phyloP scores from a whole-genome alignment of 768 basidiomycete species.

The Tricholoma hemisulphureum region DNA sequence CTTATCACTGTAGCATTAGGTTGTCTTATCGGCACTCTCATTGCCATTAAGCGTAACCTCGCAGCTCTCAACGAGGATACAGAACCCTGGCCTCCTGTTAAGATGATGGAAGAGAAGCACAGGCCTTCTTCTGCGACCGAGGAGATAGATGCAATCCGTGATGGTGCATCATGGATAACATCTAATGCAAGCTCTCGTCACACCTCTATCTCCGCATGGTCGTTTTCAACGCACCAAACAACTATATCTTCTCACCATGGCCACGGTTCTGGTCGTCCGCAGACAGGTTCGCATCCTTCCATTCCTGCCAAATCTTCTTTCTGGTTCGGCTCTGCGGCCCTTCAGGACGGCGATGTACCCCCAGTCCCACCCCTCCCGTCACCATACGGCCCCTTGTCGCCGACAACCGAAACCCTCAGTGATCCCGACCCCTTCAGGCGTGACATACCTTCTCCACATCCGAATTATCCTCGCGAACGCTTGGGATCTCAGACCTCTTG shows the following conservation, averaged over 20 bases:
- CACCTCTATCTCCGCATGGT: constrained; percentile 66
- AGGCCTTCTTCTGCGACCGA: constrained; percentile 67
- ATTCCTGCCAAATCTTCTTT: constrained; percentile 57
- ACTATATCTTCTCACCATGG: constrained; percentile 37
- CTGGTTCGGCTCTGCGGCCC: constrained; percentile 55
- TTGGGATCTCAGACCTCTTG: constrained; percentile 71
- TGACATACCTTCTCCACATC: constrained; percentile 40
- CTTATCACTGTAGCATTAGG: constrained; percentile 53
- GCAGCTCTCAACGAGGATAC: constrained; percentile 48
- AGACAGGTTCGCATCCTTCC: constrained; percentile 39
- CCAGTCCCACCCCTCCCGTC: constrained; percentile 71
- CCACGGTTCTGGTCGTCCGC: constrained; percentile 29
- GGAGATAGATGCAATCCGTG: constrained; percentile 69
- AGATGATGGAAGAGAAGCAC: constrained; percentile 50
- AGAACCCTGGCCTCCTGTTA: constrained; percentile 62
- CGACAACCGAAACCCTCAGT: constrained; percentile 35
- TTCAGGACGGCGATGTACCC: constrained; percentile 49
- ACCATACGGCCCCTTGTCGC: constrained; percentile 49
- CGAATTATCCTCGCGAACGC: constrained; percentile 44
- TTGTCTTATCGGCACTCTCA: constrained; percentile 60
- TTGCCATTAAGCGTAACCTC: constrained; percentile 66
- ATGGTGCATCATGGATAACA: constrained; percentile 81
- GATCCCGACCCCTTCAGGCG: constrained; percentile 68
- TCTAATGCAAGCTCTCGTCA: constrained; percentile 57
- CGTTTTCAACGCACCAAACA: constrained; percentile 68